Base-by-base conservation (phyloP, 2,329 filamentous ascomycete genomes). In the Teratosphaeria nubilosa region DNA sequence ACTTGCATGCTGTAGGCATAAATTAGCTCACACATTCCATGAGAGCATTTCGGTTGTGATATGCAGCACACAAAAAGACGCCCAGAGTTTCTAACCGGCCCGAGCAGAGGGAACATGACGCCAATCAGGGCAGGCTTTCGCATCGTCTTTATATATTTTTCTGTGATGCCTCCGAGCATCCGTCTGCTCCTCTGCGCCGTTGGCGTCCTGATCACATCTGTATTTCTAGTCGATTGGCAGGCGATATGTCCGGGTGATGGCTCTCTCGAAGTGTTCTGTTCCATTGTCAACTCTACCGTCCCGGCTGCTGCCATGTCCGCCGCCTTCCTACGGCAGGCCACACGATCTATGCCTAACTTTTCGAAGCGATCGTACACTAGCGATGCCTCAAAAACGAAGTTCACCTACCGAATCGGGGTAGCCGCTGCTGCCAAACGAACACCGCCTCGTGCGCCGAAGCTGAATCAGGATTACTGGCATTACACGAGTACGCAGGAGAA, bases 381-480 rank as follows among this genome's bases (percentile, higher is more conserved):
- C 41, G 41, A 48, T 48, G 41, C 41, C 9, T n/a, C 41, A 6
- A 22, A 11, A 11, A 20, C 41, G 41, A 48, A 22, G n/a, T 74
- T 74, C 63, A 70, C 71, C 37, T 75, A 74, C 57, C 66, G 71
- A 13, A 63, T 74, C 3, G 70, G 68, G 13, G 73, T 72, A 14
- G 68, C 73, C 14, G 66, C 71, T 11, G 65, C 70, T 3, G 69
- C 65, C 11, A 75, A 75, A 62, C 62, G 64, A 27, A 62, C 65
- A 53, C 61, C 70, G 37, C 62, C 72, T 11, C 63, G 62, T 71
- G 69, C 64, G 67, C 69, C 83, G 81, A 63, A 80, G 80, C 60
- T 78, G 77, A 60, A 78, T 78, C 55, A 76, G 76, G 68, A 72
- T 54, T 69, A 63, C 60, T 72, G 69, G 65, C 64, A 64, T 48